A percentile compares a stretch with the other conserved stretches of the same genome.
These are phyloP conservation scores for Mallotus nudiflorus DNA, from an alignment of 345 rosid genomes.

Conservation along the genomic window DNA sequence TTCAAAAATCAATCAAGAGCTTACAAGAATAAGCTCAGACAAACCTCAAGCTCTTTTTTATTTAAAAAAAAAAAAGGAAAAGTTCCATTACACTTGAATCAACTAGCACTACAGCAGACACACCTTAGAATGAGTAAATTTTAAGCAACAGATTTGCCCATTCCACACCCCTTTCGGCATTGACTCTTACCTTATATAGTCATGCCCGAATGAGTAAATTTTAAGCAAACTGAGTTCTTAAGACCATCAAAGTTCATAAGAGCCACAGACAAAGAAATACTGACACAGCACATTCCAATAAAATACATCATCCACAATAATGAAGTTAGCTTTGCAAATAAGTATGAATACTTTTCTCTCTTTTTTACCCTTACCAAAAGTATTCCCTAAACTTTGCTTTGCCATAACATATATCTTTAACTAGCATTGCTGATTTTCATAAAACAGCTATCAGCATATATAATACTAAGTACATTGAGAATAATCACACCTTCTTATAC, in stretches of 20 bases:
- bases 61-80: too few species aligned
- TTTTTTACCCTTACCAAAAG: background rate
- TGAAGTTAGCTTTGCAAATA: background rate
- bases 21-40: background rate
- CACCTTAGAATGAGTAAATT: background rate
- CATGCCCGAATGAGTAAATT: background rate
- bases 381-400: background rate
- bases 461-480: background rate
- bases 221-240: background rate
- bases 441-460: background rate
- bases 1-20: background rate
- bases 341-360: background rate
- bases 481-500: conserved; percentile 67
- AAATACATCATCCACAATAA: background rate
- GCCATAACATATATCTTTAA: background rate
- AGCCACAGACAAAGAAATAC: background rate
- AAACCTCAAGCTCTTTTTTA: too few species aligned
- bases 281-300: background rate
- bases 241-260: background rate
- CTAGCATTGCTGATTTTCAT: background rate
- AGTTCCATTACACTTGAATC: background rate
- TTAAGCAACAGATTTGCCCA: too few species aligned
- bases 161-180: too few species aligned
- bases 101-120: background rate
- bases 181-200: background rate